Evolutionary conservation across 352 stramenopile genomes (phyloP), one percentile per base, ranked within the genome.

Genomic region (Pythium biforme): DNA sequence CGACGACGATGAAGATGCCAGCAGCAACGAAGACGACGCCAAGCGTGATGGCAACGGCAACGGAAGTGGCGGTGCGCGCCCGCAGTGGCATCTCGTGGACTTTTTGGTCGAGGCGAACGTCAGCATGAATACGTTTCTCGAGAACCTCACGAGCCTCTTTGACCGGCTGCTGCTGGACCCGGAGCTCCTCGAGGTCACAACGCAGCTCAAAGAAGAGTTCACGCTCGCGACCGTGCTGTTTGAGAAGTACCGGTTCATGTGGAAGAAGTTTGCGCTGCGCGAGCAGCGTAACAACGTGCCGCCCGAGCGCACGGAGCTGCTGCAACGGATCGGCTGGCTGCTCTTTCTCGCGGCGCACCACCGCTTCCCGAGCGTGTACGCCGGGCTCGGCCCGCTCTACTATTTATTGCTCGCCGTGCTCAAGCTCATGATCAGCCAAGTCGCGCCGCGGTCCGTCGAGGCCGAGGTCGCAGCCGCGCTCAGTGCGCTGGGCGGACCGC

Each of bases 121-220:
- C 46, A 75, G 70, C 29, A 64, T 94, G 25, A 73, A 73, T 27
- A 70, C 73, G 43, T 93, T 95, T 53, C 55, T 95, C 41, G 70
- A 83, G 26, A 77, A 85, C 50, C 73, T 93, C 22, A 85, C 84
- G 52, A 89, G 80, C 63, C 77, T 94, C 29, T 94, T 94, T 54
- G 86, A 94, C 55, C 85, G 82, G 6, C 57, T 95, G 33, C 61
- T 94, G 49, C 62, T 95, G 50, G 71, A 88, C 19, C 84, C 86
- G 0, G 79, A 91, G 59, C 74, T 94, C 20, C 62, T 93, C 37
- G 67, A 77, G 17, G 76, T 87, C 53, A 86, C 80, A 15, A 93
- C 80, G 48, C 59, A 87, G 33, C 65, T 93, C 29, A 95, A 94
- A 49, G 83, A 93, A 61, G 76, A 93, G 48, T 91, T 94, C 47